Conservation (phyloP, 495 filamentous ascomycete species). For the Xylaria telfairii region DNA sequence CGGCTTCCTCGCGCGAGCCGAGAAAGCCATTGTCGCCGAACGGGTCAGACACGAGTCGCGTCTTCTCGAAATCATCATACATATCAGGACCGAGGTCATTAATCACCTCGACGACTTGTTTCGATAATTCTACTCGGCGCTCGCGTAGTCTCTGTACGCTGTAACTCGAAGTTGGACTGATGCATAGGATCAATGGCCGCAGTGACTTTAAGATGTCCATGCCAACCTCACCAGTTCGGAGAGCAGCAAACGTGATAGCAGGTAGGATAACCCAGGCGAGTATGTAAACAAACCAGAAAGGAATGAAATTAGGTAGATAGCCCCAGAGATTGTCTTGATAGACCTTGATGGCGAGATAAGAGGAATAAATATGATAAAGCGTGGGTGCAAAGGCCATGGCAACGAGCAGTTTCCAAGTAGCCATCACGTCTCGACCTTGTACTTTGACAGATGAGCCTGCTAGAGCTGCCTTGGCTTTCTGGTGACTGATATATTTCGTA, state of each 20-base stretch:
- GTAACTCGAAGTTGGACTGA: slow-evolving; percentile 84
- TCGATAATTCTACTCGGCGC: slow-evolving; percentile 72
- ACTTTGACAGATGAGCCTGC: slow-evolving; percentile 94
- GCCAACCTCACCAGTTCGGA: slow-evolving; percentile 93
- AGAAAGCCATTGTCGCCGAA: slow-evolving; percentile 40
- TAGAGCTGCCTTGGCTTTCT: slow-evolving; percentile 88
- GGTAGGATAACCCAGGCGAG: slow-evolving; percentile 82
- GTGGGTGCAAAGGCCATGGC: slow-evolving; percentile 86
- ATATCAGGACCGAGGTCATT: slow-evolving; percentile 95
- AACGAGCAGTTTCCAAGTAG: slow-evolving; percentile 97
- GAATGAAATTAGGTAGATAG: slow-evolving; percentile 76
- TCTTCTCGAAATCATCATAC: slow-evolving; percentile 92
- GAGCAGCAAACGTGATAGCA: slow-evolving; percentile 87
- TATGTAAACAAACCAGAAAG: slow-evolving; percentile 76
- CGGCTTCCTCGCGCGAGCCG: slow-evolving; percentile 29
- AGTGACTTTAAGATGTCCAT: slow-evolving; percentile 99
- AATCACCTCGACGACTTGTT: slow-evolving; percentile 88
- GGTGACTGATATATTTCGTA: slow-evolving; percentile 86
- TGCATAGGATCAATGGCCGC: slow-evolving; percentile 83
- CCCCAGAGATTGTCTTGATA: slow-evolving; percentile 82
- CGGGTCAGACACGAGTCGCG: slow-evolving; percentile 71
- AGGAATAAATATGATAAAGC: slow-evolving; percentile 82
- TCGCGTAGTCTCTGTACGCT: slow-evolving; percentile 79
- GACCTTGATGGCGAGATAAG: slow-evolving; percentile 75
- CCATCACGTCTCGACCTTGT: slow-evolving; percentile 92